These are phyloP conservation scores for Combretum micranthum DNA, from an alignment of 345 rosid species.

Conservation along the genomic window DNA sequence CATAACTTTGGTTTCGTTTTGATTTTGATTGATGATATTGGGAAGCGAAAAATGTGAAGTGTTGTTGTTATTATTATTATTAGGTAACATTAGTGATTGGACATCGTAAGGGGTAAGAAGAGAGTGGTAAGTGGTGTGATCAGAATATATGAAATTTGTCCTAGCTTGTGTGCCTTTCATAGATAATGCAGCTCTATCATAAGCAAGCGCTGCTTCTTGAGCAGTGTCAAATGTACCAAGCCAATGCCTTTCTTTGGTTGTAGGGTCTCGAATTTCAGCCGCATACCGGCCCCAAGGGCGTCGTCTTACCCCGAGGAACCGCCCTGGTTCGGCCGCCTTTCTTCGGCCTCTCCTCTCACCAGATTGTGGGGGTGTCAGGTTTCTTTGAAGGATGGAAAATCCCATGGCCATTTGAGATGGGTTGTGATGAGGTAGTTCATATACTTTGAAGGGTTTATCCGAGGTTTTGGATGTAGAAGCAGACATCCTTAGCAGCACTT, in stretches of 20 bases:
- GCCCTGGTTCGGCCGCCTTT: conserved; percentile 75
- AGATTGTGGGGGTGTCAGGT: conserved; percentile 34
- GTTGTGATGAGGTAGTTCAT: conserved; percentile 18
- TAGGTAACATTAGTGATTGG: conserved; percentile 39
- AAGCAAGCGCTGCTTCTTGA: conserved; percentile 94
- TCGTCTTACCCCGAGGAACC: conserved; percentile 85
- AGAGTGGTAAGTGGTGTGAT: conserved; percentile 19
- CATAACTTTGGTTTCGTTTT: not conserved
- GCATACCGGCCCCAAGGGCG: conserved; percentile 99
- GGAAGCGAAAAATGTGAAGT: not conserved
- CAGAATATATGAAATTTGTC: conserved; percentile 75
- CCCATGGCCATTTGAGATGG: conserved; percentile 36
- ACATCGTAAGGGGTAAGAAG: conserved; percentile 41
- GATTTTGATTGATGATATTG: not conserved
- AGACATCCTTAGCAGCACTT: no score
- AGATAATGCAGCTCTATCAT: conserved; percentile 93
- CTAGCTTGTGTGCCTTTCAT: conserved; percentile 94
- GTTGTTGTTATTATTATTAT: conserved; percentile 16
- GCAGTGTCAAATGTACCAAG: conserved; percentile 97
- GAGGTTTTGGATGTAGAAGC: conserved; percentile 20
- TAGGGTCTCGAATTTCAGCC: conserved; percentile 92
- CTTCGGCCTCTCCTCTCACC: conserved; percentile 75
- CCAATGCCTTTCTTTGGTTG: conserved; percentile 98
- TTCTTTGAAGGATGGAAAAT: conserved; percentile 37
- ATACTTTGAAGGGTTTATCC: conserved; percentile 19